Conservation (phyloP, 257 asterid species). For the Asclepias syriaca region DNA sequence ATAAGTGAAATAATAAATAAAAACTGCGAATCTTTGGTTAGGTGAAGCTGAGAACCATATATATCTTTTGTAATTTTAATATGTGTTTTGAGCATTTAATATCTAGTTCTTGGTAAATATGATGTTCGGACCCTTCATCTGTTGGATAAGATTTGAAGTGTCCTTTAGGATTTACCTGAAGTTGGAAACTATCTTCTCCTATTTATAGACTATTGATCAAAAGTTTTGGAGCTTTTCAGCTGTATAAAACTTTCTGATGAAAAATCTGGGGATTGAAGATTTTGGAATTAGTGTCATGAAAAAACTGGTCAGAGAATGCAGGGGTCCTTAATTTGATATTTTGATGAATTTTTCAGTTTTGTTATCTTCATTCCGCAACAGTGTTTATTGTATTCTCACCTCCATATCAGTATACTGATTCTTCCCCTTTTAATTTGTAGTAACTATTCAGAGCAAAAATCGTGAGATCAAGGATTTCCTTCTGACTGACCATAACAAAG, state of each 20-base stretch:
- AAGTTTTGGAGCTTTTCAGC: not conserved
- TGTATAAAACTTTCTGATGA: not conserved
- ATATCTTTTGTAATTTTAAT: not conserved
- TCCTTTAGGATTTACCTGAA: not conserved
- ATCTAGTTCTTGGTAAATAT: not conserved
- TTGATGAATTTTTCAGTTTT: not conserved
- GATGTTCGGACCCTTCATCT: not conserved
- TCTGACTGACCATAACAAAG: constrained; percentile 32
- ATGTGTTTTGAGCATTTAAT: not conserved
- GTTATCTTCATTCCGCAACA: not conserved
- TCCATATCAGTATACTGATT: not conserved
- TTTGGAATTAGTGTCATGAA: not conserved
- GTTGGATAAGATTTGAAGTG: not conserved
- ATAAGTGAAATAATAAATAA: not conserved
- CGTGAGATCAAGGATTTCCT: constrained; percentile 35
- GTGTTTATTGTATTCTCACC: not conserved
- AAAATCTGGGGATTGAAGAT: not conserved
- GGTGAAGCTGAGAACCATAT: not conserved
- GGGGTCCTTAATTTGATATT: not conserved
- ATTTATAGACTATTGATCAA: not conserved
- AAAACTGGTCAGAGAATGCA: not conserved
- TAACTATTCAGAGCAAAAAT: constrained; percentile 26
- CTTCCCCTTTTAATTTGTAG: not conserved
- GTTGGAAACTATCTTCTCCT: not conserved
- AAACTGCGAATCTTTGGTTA: not conserved